Conservation (phyloP, 176 grass and related monocot genomes). For the Panicum miliaceum region DNA sequence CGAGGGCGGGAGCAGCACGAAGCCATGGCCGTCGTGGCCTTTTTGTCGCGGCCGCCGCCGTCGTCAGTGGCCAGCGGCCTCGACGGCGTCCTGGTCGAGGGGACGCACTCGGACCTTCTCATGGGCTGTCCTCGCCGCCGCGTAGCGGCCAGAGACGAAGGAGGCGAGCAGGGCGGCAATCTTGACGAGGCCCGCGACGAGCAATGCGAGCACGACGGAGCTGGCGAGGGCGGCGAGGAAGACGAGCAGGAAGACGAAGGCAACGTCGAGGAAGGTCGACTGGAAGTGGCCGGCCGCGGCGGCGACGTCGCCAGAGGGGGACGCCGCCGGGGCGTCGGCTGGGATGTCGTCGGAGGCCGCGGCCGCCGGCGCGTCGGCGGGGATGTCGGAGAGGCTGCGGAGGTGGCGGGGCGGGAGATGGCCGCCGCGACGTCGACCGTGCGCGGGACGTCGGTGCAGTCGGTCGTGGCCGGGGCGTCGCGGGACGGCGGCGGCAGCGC, state of each 20-base stretch:
- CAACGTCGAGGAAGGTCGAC: not conserved
- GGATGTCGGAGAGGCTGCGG: not conserved
- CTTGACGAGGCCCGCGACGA: not conserved
- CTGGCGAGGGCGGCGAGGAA: not conserved
- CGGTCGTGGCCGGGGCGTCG: not conserved
- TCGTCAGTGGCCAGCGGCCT: not conserved
- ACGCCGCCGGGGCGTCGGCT: not conserved
- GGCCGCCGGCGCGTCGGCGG: not conserved
- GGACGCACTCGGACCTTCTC: not conserved
- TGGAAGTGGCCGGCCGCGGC: too few relatives aligned
- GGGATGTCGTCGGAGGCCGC: not conserved
- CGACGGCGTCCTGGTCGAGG: not conserved
- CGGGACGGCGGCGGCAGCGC: not conserved
- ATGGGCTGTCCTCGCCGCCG: not conserved
- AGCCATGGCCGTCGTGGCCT: not conserved
- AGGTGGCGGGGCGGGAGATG: not conserved
- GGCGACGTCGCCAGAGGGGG: not conserved
- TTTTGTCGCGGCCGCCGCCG: not conserved
- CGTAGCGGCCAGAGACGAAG: not conserved
- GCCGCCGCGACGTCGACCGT: not conserved
- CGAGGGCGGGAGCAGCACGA: not conserved
- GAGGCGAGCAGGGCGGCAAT: not conserved
- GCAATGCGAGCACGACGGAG: not conserved
- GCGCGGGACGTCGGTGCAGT: too few relatives aligned
- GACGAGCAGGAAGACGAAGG: not conserved